Base-by-base conservation (phyloP, 352 stramenopile genomes). In the Pilasporangium apinafurcum region DNA sequence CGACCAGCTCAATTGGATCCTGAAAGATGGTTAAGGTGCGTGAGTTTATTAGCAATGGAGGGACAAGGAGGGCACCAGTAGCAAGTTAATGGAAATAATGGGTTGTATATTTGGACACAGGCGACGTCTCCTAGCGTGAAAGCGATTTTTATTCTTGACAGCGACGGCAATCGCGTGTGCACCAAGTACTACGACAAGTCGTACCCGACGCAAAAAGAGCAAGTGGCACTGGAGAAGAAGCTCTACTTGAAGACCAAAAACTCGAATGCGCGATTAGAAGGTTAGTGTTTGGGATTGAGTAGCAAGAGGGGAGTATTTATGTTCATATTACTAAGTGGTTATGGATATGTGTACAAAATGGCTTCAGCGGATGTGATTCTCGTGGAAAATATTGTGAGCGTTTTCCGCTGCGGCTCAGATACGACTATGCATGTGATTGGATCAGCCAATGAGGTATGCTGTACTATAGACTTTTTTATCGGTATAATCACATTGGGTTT, bases 141-240 rank as follows among this genome's bases (percentile, higher is more conserved):
- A 64, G 83, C 80, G 47, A 92, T 95, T 53, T 92, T 92, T 55
- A 66, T 95, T 25, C 52, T 95, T 44, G 83, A 91, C 62, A 90
- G 66, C 48, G 86, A 96, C 42, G 86, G 86, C 45, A 92, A 83
- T 46, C 83, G 86, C 45, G 70, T 96, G 51, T 92, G 84, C 41
- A 83, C 86, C 60, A 96, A 96, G 74, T 95, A 95, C 71, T 96
- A 95, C 45, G 83, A 95, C 61, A 87, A 89, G 60, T 84, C 77
- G 55, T 92, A 92, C 56, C 77, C 77, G 48, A 78, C 80, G 17
- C 57, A 81, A 33, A 95, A 90, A 62, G 83, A 92, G 32, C 83
- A 96, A 51, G 60, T 89, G 27, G 73, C 66, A 33, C 77, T 95
- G 31, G 86, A 96, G 68, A 92, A 92, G 56, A 95, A 93, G 64